Evolutionary conservation across 805 yeast species (phyloP).

Genomic region (Teunomyces kruisii): DNA sequence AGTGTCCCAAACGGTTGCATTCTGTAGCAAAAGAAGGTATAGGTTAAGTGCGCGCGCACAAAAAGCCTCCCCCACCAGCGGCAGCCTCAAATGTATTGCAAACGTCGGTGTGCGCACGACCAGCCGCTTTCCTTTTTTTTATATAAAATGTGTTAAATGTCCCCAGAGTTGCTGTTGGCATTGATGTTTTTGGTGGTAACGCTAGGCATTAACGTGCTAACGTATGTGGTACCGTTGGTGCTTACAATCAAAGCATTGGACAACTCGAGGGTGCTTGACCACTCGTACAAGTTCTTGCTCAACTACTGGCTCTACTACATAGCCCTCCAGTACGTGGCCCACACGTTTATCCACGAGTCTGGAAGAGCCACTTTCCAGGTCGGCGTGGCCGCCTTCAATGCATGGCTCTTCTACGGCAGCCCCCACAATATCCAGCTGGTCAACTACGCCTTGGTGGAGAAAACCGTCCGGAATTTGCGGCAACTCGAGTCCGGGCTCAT

Average conservation of each 20-base stretch:
- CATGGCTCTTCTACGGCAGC: conserved; percentile 14
- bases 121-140: not conserved
- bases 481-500: conserved; percentile 5
- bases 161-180: not conserved
- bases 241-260: conserved; percentile 11
- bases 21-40: no score
- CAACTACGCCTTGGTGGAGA: conserved; percentile 6
- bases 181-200: not conserved
- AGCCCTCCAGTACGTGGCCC: conserved; percentile 2
- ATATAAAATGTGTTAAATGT: not conserved
- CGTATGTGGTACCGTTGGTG: conserved; percentile 11
- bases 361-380: conserved; percentile 2
- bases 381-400: not conserved
- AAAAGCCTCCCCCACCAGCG: no score
- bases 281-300: conserved; percentile 11
- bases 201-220: conserved; percentile 4
- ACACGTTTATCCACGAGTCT: not conserved
- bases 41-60: no score
- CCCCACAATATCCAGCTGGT: conserved; percentile 8
- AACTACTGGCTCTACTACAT: conserved; percentile 17
- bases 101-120: not conserved
- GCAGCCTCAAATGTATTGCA: no score
- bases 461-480: conserved; percentile 1
- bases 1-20: no score
- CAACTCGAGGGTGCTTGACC: conserved; percentile 2